Base-by-base conservation (phyloP, 805 yeast genomes). In the Ascoidea rubescens region DNA sequence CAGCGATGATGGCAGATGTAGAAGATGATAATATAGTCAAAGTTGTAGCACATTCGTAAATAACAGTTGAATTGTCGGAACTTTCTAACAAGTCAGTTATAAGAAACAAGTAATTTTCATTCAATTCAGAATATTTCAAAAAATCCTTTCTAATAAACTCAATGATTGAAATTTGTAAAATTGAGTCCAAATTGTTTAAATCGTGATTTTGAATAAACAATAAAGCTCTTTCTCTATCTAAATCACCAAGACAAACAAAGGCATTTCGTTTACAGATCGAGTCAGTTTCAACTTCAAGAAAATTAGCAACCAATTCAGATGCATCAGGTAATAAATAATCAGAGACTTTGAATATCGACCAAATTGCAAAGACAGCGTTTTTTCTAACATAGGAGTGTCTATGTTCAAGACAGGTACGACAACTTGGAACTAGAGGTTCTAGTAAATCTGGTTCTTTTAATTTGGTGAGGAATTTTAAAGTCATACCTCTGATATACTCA, bases 331-430 rank as follows among this genome's bases (percentile, higher is more conserved):
- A 77, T 64, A 93, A 77, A 68, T 86, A 91, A 46, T 85, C 89
- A 42, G 95, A 81, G 51, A 84, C 90, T 64, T 81, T 75, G 67
- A 78, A 85, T 59, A 93, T 87, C 30, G 95, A 81, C 60, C 77
- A 79, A 54, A 93, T 79, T 46, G 98, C 96, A 68, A 91, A 84
- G 28, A 88, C 90, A 5, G 99, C 99, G 65, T 93, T 91, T 67
- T 93, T 93, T 65, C 99, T 83, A 56, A 93, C 99, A 63, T 95
- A 93, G 7, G 98, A 96, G 68, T 93, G 98, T 59, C 99, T 84
- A 69, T 93, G 96, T 59, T 87, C 96, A 60, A 95, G 73, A 71
- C 97, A 89, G 54, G 80, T 80, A 62, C 96, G 80, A 48, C 89
- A 90, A 46, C 93, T 82, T 33, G 98, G 96, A 46, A 93, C 93